Evolutionary conservation across 78 protist species (phyloP).

Genomic region (Cavenderia fasciculata): DNA sequence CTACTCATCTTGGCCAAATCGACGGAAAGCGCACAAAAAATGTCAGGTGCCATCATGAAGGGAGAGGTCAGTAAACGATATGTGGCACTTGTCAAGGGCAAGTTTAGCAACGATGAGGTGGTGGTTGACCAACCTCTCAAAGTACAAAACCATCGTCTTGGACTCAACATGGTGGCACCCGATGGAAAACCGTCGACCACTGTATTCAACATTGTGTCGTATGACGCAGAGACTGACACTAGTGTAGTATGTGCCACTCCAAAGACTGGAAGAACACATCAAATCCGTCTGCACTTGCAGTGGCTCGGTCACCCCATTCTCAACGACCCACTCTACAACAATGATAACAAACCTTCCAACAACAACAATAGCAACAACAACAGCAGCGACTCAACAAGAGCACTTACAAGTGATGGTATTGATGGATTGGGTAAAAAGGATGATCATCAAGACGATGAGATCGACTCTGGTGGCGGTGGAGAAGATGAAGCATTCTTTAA

Average conservation of each 20-base stretch:
- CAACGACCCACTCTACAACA: constrained; percentile 88
- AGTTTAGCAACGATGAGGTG: constrained; percentile 46
- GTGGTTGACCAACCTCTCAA: constrained; percentile 56
- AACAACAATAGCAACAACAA: background rate
- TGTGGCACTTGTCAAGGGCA: constrained; percentile 86
- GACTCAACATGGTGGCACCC: constrained; percentile 34
- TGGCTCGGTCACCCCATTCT: constrained; percentile 86
- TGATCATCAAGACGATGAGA: background rate
- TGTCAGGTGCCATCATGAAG: constrained; percentile 22
- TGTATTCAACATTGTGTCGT: constrained; percentile 2
- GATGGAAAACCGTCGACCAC: constrained; percentile 68
- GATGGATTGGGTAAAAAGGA: constrained; percentile 9
- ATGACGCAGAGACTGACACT: constrained; percentile 23
- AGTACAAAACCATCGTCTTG: constrained; percentile 28
- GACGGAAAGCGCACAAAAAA: constrained; percentile 32
- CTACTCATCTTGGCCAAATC: constrained; percentile 80
- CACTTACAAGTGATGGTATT: constrained; percentile 41
- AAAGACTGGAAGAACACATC: constrained; percentile 94
- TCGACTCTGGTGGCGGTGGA: background rate
- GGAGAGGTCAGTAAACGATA: constrained; percentile 79
- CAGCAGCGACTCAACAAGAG: too few species aligned
- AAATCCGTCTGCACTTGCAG: constrained; percentile 92
- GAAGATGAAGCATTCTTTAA: background rate
- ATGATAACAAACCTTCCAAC: constrained; percentile 1
- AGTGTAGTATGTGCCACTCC: constrained; percentile 75